Base-by-base conservation (phyloP, 129 eudicot genomes). In the Arctium lappa region DNA sequence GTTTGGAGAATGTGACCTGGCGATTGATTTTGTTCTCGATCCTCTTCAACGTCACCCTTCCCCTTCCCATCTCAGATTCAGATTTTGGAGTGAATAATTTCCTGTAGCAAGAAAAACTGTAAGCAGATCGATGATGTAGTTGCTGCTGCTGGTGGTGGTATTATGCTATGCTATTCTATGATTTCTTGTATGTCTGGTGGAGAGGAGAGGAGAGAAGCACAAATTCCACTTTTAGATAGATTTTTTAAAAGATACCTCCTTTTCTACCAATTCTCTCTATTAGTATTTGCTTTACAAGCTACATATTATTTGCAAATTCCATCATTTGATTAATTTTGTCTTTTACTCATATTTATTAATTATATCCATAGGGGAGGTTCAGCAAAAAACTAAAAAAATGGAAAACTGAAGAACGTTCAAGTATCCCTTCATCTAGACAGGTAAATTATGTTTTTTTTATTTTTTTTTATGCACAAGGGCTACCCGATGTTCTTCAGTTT, bases 21-120 rank as follows among this genome's bases (percentile, higher is more conserved):
- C 94, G 80, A 53, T 90, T 92, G 9, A 92, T 89, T 60, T 93
- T 93, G 77, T 93, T 93, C 88, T 93, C 98, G 31, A 93, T 93
- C 27, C 97, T 85, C 91, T 88, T 93, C 91, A 93, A 53, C 81
- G 87, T 77, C 38, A 92, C 97, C 56, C 90, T 88, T 60, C 97
- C 97, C 42, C 97, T 87, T 69, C 97, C 97, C 97, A 92, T 92
- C 33, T 46, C 36, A 29, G 16, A 6, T 29, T n/a, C 29, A 73
- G 42, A 74, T 68, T 71, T 10, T 0, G 3, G 6, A 37, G 37
- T 3, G 3, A 1, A 34, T 1, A 42, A 3, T 3, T 38, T 38
- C 40, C 0, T 42, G 50, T 42, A 42, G 50, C 12, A 42, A 42
- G 53, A 50, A 22, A 22, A 22, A 6, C 71, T 27, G 34, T 15